A percentile compares a stretch with the other conserved stretches of the same genome.
These are phyloP conservation scores for Nigrospora osmanthi DNA, from an alignment of 2,329 filamentous ascomycete genomes.

Conservation along the genomic window DNA sequence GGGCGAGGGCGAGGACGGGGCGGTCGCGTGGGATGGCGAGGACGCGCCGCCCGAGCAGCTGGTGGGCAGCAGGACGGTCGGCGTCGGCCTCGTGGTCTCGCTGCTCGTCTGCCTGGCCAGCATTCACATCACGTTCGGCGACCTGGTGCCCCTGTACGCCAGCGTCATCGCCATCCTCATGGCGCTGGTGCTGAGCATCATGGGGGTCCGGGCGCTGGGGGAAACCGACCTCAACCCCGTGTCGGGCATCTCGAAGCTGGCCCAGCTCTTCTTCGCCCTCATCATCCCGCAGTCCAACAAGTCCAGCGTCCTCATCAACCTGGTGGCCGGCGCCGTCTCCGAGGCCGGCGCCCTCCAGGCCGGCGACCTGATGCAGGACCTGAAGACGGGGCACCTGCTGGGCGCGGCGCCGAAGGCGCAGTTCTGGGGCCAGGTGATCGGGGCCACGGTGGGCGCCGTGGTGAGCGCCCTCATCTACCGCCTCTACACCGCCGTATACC, in stretches of 20 bases:
- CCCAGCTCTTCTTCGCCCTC: constrained; percentile 89
- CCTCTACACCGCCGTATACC: constrained; percentile 80
- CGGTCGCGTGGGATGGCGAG: constrained; percentile 32
- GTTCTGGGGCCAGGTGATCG: constrained; percentile 94
- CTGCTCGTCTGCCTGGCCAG: constrained; percentile 72
- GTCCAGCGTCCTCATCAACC: constrained; percentile 88
- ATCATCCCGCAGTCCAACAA: constrained; percentile 74
- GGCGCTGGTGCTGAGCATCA: constrained; percentile 70
- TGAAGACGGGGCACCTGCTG: constrained; percentile 91
- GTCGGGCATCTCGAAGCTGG: constrained; percentile 92
- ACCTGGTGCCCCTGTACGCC: constrained; percentile 70
- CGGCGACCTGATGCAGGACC: constrained; percentile 92
- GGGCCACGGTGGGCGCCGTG: constrained; percentile 76
- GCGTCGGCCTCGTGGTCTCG: constrained; percentile 68
- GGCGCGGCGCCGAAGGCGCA: constrained; percentile 90
- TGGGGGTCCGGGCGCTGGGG: constrained; percentile 61
- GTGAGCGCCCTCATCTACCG: constrained; percentile 82
- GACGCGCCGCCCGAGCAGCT: constrained; percentile 83
- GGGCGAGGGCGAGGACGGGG: too few relatives aligned
- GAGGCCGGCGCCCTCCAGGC: constrained; percentile 86
- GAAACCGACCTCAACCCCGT: constrained; percentile 96
- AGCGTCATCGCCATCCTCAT: constrained; percentile 75
- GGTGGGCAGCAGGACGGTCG: constrained; percentile 63
- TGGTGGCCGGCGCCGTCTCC: constrained; percentile 84
- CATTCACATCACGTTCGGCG: constrained; percentile 76